Base-by-base conservation (phyloP, 2,329 filamentous ascomycete genomes). In the Aureobasidium sp. region DNA sequence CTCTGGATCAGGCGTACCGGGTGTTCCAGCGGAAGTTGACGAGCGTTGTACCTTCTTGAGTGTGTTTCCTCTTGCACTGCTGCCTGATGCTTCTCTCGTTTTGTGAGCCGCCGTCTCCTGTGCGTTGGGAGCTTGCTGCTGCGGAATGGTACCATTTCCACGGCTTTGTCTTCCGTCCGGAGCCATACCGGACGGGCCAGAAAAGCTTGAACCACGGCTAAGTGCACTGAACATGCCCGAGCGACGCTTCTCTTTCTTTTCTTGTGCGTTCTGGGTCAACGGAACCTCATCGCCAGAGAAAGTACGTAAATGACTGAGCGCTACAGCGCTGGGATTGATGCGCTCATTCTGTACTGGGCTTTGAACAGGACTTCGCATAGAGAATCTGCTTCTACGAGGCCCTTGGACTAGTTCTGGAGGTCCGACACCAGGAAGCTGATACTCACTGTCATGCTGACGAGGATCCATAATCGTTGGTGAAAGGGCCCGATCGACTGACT, bases 371-470 rank as follows among this genome's bases (percentile, higher is more conserved):
- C 37, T 41, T 39, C 47, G 35, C 4, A 40, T 38, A n/a, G 24
- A 44, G 14, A 38, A 41, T 21, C 41, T 47, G 29, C 39, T 42
- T 21, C 41, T 38, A 14, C 32, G 22, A 3, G 52, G 24, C 3
- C 34, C 25, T 27, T 45, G 41, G 4, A 3, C 21, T n/a, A 25
- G 6, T 2, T 52, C 40, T 6, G 67, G 65, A 12, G 69, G 68
- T 4, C 64, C 70, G 16, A 69, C 66, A 3, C 67, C 67, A 7
- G 67, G 62, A 12, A 68, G 57, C 7, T 70, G 65, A 55, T 67
- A 70, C 41, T 74, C 71, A n/a, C 63, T 66, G 11, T 65, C 65
- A 16, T 71, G 70, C 1, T 70, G 64, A 29, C 70, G 70, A 12
- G 74, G 69, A 41, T 59, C 52, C 32, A 55, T 56, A 7, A 59